Evolutionary conservation across 1,139 yeast genomes (phyloP).

Genomic region (Arxiozyma telluris): DNA sequence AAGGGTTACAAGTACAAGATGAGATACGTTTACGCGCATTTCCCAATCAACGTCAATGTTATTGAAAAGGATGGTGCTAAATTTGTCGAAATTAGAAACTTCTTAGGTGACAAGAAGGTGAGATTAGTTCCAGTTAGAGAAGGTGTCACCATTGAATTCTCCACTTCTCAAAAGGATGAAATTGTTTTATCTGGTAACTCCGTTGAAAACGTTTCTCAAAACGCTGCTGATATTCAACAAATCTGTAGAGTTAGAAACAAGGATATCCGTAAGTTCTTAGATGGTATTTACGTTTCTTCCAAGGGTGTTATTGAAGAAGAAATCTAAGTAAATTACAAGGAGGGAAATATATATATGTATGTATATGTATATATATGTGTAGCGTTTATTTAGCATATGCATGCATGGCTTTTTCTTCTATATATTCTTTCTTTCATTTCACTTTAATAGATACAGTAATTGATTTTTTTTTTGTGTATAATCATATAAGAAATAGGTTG

Average conservation of each 20-base stretch:
- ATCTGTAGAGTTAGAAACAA: constrained; percentile 98
- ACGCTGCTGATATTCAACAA: constrained; percentile 98
- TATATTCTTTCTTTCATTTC: not conserved
- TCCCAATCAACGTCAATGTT: constrained; percentile 97
- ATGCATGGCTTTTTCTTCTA: too few species aligned
- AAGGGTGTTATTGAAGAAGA: constrained; percentile 68
- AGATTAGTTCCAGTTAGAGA: constrained; percentile 77
- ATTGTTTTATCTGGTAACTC: constrained; percentile 91
- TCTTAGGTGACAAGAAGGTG: constrained; percentile 97
- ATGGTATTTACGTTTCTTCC: constrained; percentile 99
- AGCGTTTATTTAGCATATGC: not conserved
- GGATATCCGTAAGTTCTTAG: constrained; percentile 99
- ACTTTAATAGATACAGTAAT: too few species aligned
- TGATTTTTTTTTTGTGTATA: too few species aligned
- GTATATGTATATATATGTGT: too few species aligned
- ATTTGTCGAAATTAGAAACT: constrained; percentile 94
- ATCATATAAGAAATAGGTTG: too few species aligned
- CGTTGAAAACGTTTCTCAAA: constrained; percentile 94
- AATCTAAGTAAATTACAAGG: constrained; percentile 37
- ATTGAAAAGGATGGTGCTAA: constrained; percentile 66
- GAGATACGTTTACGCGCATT: constrained; percentile 99
- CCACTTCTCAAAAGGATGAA: constrained; percentile 89
- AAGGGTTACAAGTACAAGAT: constrained; percentile 98
- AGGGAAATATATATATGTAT: not conserved
- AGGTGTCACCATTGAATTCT: constrained; percentile 81